A percentile compares a stretch with the other conserved stretches of the same genome.
phyloP scores from a whole-genome alignment of 2,329 filamentous ascomycete genomes.

The Cordyceps farinosa region DNA sequence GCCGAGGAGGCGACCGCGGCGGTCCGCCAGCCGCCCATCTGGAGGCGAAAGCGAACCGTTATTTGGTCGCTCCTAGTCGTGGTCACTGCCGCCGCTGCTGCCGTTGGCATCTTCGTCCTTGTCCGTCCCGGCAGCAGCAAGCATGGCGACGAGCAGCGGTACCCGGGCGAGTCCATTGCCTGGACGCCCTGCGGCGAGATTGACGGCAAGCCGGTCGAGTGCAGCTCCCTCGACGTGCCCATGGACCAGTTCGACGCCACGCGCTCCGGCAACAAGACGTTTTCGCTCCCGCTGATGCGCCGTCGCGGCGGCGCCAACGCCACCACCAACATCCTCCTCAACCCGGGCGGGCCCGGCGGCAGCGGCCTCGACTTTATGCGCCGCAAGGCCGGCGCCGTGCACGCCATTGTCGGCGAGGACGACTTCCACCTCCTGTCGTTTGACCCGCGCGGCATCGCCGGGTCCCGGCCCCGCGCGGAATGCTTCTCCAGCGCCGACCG shows the following conservation, averaged over 20 bases:
- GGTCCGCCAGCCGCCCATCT: slow-evolving; percentile 9
- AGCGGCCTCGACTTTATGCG: slow-evolving; percentile 40
- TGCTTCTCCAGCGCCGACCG: slow-evolving; percentile 39
- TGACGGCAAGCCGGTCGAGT: slow-evolving; percentile 37
- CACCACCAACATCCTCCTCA: slow-evolving; percentile 42
- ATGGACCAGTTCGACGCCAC: slow-evolving; percentile 43
- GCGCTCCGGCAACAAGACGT: slow-evolving; percentile 35
- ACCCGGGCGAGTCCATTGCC: slow-evolving; percentile 34
- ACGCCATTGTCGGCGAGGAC: slow-evolving; percentile 37
- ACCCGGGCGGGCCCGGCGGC: slow-evolving; percentile 47
- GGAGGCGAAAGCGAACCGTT: slow-evolving; percentile 9
- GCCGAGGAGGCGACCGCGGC: slow-evolving; percentile 5
- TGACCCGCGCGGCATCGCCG: slow-evolving; percentile 43
- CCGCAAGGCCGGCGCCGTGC: slow-evolving; percentile 35
- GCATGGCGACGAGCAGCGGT: slow-evolving; percentile 8
- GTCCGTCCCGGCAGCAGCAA: slow-evolving; percentile 1
- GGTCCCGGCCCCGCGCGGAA: slow-evolving; percentile 28
- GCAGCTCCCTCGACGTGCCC: slow-evolving; percentile 42
- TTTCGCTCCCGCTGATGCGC: slow-evolving; percentile 43
- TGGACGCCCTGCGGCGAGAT: slow-evolving; percentile 40
- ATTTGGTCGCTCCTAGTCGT: neutral
- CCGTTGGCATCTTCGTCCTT: slow-evolving; percentile 1
- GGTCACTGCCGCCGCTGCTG: neutral
- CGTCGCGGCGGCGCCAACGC: slow-evolving; percentile 41
- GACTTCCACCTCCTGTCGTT: slow-evolving; percentile 44